Evolutionary conservation across 1,284 basidiomycete genomes (phyloP).

Genomic region (Coriolopsis trogii): DNA sequence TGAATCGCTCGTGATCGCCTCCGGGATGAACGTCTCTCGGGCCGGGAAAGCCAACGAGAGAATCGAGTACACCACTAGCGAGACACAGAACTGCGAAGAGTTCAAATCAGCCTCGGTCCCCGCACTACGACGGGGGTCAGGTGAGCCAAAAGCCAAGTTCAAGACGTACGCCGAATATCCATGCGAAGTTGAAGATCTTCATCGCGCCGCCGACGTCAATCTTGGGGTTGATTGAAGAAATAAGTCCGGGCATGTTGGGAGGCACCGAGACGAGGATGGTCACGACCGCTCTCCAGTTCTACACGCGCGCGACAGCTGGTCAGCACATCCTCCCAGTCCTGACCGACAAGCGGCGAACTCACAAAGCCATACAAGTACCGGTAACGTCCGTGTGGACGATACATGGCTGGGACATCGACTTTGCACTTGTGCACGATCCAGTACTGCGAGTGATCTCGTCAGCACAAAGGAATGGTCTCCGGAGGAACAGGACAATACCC

Average conservation of each 20-base stretch:
- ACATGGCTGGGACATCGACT: slow-evolving; percentile 74
- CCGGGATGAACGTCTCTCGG: slow-evolving; percentile 56
- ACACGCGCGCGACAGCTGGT: neutral
- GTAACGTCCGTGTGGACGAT: slow-evolving; percentile 66
- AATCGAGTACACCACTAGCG: slow-evolving; percentile 48
- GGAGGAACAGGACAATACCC: slow-evolving; percentile 23
- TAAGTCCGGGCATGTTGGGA: slow-evolving; percentile 69
- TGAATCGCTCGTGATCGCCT: slow-evolving; percentile 39
- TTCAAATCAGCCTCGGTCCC: neutral
- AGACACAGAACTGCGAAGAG: slow-evolving; percentile 40
- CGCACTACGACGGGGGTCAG: neutral
- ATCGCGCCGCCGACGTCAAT: slow-evolving; percentile 55
- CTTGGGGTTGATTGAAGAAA: slow-evolving; percentile 63
- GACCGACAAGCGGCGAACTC: slow-evolving; percentile 29
- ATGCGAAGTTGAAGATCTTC: slow-evolving; percentile 67
- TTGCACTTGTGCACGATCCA: slow-evolving; percentile 66
- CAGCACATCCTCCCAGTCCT: neutral
- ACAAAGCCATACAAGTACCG: slow-evolving; percentile 67
- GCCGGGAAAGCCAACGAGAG: slow-evolving; percentile 62
- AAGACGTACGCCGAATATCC: slow-evolving; percentile 66
- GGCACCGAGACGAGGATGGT: slow-evolving; percentile 65
- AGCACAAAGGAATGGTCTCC: neutral
- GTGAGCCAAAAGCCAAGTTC: neutral
- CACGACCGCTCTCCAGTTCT: slow-evolving; percentile 77
- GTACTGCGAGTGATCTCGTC: slow-evolving; percentile 44